A percentile compares a stretch with the other conserved stretches of the same genome.
Conservation (phyloP, 208 protist genomes). For the Trypanosomatidae sp. region DNA sequence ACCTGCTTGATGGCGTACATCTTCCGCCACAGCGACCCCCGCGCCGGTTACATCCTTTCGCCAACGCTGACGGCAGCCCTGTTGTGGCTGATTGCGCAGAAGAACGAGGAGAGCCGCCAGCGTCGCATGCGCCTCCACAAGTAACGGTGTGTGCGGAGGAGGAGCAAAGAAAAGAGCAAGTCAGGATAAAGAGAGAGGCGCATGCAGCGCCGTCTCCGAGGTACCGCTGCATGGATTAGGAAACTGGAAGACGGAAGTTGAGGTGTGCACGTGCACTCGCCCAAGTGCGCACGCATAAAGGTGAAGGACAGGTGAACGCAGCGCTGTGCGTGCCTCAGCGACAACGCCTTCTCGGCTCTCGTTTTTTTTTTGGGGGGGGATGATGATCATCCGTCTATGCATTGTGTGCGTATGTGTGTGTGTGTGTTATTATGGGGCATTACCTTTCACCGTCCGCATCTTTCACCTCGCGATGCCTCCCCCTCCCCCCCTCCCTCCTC, state of each 20-base stretch:
- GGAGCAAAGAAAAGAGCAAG: not conserved
- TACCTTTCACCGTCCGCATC: not conserved
- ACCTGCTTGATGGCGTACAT: conserved; percentile 81
- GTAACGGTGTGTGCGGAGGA: conserved; percentile 23
- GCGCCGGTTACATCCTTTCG: conserved; percentile 76
- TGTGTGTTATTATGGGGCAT: not conserved
- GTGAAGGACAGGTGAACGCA: not conserved
- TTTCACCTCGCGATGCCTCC: not conserved
- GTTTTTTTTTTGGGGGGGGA: not conserved
- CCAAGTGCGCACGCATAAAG: not conserved
- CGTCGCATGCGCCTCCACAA: conserved; percentile 82
- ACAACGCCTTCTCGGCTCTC: not conserved
- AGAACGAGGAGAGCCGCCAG: conserved; percentile 91
- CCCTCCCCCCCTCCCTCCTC: not conserved
- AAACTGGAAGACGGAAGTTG: not conserved
- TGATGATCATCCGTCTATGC: not conserved
- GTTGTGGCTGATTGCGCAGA: conserved; percentile 86
- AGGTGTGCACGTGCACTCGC: not conserved
- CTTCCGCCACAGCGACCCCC: conserved; percentile 83
- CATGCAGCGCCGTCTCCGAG: not conserved
- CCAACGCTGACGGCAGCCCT: conserved; percentile 76
- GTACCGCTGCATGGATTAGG: not conserved
- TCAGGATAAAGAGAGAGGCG: not conserved
- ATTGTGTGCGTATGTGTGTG: too few species aligned
- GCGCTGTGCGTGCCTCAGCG: not conserved